Base-by-base conservation (phyloP, 2,329 filamentous ascomycete genomes). In the Cadophora luteo-olivacea region DNA sequence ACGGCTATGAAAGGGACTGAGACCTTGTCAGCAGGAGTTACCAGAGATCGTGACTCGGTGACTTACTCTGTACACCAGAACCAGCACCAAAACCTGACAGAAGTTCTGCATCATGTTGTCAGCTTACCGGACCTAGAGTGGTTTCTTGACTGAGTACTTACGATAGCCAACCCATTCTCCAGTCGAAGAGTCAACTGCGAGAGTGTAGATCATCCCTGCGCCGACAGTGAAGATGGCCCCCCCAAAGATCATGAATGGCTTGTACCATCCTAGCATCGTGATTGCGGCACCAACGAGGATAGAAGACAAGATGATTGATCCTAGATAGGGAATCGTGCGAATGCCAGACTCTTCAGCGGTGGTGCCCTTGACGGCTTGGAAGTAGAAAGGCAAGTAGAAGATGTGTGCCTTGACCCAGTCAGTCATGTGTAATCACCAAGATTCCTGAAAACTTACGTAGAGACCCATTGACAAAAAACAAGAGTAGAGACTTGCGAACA, bases 91-190 rank as follows among this genome's bases (percentile, higher is more conserved):
- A 70, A 2, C 85, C 86, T 2, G 78, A 74, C 2, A 87, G 67
- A 16, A 86, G 79, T 76, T 87, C 61, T 64, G 16, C 11, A 41
- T 25, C 25, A 19, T 51, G 61, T 11, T 51, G 61, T 64, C 22
- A 64, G 48, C 5, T 58, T 4, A 8, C 8, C 9, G 24, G 11
- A 9, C 22, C 33, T n/a, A 6, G n/a, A 24, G 4, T 25, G 12
- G 11, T 58, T 5, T 29, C 29, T 32, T 1, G 14, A 14, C 3
- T n/a, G 36, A 3, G 6, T 19, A 41, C 57, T 45, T 41, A 60
- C 57, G 84, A 72, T 84, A 87, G 6, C 84, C 85, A 52, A 87
- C 84, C 84, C 84, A 86, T 51, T 79, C 78, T 14, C 77, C 82
- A 0, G 79, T 78, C 3, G 78, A 71, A 84, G 84, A 74, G 87